phyloP scores from a whole-genome alignment of 768 basidiomycete species.

The Gloeostereum incarnatum region DNA sequence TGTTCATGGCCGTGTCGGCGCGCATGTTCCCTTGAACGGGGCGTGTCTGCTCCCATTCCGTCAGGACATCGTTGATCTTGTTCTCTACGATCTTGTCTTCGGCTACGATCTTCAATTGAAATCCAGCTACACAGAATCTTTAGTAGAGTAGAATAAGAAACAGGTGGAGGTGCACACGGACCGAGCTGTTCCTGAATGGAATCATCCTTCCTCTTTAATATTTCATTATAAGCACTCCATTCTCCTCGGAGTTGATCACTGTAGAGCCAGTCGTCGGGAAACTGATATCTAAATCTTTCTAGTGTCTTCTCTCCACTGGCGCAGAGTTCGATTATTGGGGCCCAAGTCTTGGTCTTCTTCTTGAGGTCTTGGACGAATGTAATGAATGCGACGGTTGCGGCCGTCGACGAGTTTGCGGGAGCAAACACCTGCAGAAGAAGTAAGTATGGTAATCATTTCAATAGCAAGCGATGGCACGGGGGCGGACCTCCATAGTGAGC shows the following conservation, averaged over 20 bases:
- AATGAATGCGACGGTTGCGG: constrained; percentile 97
- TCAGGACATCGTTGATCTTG: constrained; percentile 83
- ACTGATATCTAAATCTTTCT: constrained; percentile 94
- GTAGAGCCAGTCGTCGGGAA: constrained; percentile 96
- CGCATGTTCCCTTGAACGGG: constrained; percentile 96
- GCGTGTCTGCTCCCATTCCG: constrained; percentile 93
- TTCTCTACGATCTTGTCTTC: constrained; percentile 98
- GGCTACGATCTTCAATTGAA: constrained; percentile 99
- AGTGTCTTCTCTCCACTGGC: constrained; percentile 94
- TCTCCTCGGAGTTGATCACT: constrained; percentile 96
- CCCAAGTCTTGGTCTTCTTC: constrained; percentile 94
- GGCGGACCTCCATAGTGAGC: constrained; percentile 35
- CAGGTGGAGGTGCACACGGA: constrained; percentile 25
- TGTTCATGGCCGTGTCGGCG: constrained; percentile 93
- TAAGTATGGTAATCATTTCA: not conserved
- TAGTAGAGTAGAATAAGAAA: constrained; percentile 1
- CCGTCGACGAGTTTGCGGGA: constrained; percentile 86
- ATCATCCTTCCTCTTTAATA: constrained; percentile 94
- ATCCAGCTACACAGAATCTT: constrained; percentile 49
- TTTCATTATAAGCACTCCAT: constrained; percentile 98
- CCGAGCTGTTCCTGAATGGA: constrained; percentile 97
- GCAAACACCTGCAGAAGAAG: constrained; percentile 43
- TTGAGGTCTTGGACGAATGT: constrained; percentile 99
- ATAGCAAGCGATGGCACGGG: not conserved
- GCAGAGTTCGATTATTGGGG: constrained; percentile 91